Conservation (phyloP, 2,329 filamentous ascomycete species). For the Trichoderma cornu-damae region DNA sequence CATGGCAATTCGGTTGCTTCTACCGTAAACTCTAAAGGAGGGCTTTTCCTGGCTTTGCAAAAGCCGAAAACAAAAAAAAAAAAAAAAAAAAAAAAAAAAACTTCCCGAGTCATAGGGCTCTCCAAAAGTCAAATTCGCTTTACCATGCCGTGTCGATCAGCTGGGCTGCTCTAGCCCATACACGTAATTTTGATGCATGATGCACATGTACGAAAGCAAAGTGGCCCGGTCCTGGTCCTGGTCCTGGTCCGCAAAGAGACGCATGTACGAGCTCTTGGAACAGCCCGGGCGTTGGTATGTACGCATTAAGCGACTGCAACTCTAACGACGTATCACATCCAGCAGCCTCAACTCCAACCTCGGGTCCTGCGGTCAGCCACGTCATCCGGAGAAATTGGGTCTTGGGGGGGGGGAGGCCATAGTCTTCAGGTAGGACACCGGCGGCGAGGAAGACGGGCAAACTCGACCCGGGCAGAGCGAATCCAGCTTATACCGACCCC, state of each 20-base stretch:
- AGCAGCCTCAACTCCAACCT: background rate
- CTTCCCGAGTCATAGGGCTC: background rate
- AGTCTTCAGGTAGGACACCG: background rate
- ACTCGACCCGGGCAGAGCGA: too few species aligned
- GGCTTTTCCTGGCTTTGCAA: too few species aligned
- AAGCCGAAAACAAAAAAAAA: too few species aligned
- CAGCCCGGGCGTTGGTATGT: background rate
- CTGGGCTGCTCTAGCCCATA: constrained; percentile 1
- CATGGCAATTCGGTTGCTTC: background rate
- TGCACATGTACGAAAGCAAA: constrained; percentile 4
- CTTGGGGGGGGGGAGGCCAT: background rate
- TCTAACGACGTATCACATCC: constrained; percentile 1
- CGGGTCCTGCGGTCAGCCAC: constrained; percentile 2
- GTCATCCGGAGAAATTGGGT: background rate
- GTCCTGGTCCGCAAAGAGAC: background rate
- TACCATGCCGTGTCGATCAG: constrained; percentile 1
- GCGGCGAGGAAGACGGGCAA: background rate
- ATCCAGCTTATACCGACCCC: too few species aligned
- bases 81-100: background rate
- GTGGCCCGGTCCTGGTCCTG: background rate
- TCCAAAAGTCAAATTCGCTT: background rate
- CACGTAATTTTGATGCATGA: constrained; percentile 2
- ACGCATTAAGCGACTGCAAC: constrained; percentile 11
- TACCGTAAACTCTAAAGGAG: background rate
- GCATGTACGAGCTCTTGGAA: background rate